Base-by-base conservation (phyloP, 768 basidiomycete genomes). In the Royoungia palumana region DNA sequence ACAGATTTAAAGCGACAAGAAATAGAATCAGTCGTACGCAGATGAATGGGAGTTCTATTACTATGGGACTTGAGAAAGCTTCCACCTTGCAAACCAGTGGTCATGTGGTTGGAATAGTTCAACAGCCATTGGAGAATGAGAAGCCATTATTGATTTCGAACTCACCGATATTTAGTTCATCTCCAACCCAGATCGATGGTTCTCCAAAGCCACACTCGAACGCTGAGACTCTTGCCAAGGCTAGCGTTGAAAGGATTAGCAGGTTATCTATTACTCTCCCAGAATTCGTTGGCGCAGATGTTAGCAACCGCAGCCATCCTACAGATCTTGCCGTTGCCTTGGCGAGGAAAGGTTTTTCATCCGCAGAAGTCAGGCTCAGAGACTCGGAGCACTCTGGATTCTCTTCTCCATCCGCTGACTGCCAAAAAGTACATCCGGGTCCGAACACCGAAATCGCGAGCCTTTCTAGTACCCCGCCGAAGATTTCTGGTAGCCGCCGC, bases 401-500 rank as follows among this genome's bases (percentile, higher is more conserved):
- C 22, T 25, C 28, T 17, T n/a, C 37, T 20, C 21, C 43, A 9
- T 42, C 22, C 19, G 36, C 13, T 32, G 19, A 6, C n/a, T 11
- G 21, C 12, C 48, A 19, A 13, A 41, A 44, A 21, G 16, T 9
- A 17, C 22, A n/a, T 27, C 21, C 35, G 21, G 24, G 19, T 34
- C n/a, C n/a, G n/a, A n/a, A n/a, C n/a, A 14, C 44, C 30, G 47
- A 50, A 24, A 50, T 17, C 22, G 27, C 35, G 21, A 49, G 44
- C 13, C 36, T 54, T 22, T 41, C 35, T 3, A 47, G 19, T 37
- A 13, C 38, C 10, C 50, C 50, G 5, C 34, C 40, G 4, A 67
- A 49, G 36, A 35, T 60, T 28, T 49, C 53, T 21, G 64, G 65
- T 28, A 60, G 10, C 20, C 66, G 65, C 39, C 57, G 65, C 53